phyloP scores from a whole-genome alignment of 2,329 filamentous ascomycete genomes.

The Fusarium citri region DNA sequence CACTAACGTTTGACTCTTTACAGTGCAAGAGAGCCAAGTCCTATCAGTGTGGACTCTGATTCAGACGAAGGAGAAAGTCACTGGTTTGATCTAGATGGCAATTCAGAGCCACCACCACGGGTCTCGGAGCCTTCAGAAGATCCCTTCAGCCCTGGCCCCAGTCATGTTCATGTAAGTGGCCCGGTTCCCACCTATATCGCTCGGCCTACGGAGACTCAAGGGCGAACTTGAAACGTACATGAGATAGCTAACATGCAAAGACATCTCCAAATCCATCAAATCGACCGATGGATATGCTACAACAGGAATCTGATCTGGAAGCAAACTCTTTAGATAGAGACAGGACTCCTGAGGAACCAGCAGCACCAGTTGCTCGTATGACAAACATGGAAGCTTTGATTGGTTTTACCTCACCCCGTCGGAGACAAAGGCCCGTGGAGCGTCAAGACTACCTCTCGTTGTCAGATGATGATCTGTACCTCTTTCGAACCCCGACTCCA shows the following conservation, averaged over 20 bases:
- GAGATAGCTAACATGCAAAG: not conserved
- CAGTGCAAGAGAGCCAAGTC: accelerated
- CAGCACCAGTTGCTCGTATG: not conserved
- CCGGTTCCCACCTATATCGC: accelerated
- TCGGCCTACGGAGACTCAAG: not conserved
- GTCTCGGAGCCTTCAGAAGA: too few relatives aligned
- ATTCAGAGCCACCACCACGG: not conserved
- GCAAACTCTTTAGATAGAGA: accelerated
- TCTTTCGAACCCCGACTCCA: not conserved
- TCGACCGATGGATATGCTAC: accelerated
- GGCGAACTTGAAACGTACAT: not conserved
- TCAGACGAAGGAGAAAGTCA: not conserved
- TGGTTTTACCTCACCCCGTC: not conserved
- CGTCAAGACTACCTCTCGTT: not conserved
- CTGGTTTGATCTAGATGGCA: not conserved
- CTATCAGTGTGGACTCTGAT: not conserved
- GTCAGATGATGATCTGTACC: not conserved
- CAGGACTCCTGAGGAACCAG: accelerated
- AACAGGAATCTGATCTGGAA: accelerated
- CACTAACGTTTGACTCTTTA: not conserved
- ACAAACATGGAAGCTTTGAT: not conserved
- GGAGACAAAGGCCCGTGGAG: not conserved
- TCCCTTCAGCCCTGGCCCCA: not conserved
- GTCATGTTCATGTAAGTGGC: not conserved
- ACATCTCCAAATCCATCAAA: not conserved